Percentiles rank a stretch among this genome's conserved stretches.
Evolutionary conservation across 192 early-diverging fungal genomes (phyloP).

Genomic region (Coemansia sp.): DNA sequence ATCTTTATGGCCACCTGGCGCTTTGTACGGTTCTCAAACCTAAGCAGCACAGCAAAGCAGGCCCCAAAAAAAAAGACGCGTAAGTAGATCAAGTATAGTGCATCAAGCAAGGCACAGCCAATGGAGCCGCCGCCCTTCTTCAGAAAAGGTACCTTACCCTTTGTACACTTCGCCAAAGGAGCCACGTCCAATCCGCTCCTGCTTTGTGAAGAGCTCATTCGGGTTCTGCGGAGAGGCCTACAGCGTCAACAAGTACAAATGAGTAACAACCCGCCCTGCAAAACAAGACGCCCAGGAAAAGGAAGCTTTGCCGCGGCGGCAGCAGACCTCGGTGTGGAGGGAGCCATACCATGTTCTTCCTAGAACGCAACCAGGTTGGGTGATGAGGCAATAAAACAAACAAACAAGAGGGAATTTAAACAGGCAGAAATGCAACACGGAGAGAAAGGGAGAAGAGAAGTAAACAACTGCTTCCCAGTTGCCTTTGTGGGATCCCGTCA

Average conservation of each 20-base stretch:
- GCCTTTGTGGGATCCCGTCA: not conserved
- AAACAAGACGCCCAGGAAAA: too few relatives aligned
- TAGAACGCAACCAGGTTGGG: slow-evolving; percentile 2
- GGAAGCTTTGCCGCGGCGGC: too few relatives aligned
- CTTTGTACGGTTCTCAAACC: slow-evolving; percentile 48
- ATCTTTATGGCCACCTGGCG: slow-evolving; percentile 91
- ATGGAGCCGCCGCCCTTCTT: too few relatives aligned
- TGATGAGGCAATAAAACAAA: slow-evolving; percentile 6
- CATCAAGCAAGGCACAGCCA: too few relatives aligned
- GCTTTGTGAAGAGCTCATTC: slow-evolving; percentile 52
- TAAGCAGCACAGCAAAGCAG: too few relatives aligned
- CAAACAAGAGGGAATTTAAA: slow-evolving; percentile 1
- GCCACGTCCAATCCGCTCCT: slow-evolving; percentile 52
- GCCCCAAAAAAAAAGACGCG: too few relatives aligned
- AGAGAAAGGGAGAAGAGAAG: slow-evolving; percentile 1
- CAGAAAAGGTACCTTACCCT: slow-evolving; percentile 55
- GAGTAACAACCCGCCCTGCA: too few relatives aligned
- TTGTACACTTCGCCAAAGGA: slow-evolving; percentile 81
- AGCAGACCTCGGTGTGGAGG: too few relatives aligned
- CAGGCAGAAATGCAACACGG: not conserved
- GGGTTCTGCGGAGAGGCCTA: slow-evolving; percentile 39
- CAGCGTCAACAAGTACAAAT: too few relatives aligned
- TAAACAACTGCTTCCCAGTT: not conserved
- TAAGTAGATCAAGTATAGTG: slow-evolving; percentile 3
- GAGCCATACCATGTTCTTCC: too few relatives aligned